Evolutionary conservation across 768 basidiomycete genomes (phyloP), one percentile per base, ranked within the genome.

Genomic region (Lactarius deliciosus): DNA sequence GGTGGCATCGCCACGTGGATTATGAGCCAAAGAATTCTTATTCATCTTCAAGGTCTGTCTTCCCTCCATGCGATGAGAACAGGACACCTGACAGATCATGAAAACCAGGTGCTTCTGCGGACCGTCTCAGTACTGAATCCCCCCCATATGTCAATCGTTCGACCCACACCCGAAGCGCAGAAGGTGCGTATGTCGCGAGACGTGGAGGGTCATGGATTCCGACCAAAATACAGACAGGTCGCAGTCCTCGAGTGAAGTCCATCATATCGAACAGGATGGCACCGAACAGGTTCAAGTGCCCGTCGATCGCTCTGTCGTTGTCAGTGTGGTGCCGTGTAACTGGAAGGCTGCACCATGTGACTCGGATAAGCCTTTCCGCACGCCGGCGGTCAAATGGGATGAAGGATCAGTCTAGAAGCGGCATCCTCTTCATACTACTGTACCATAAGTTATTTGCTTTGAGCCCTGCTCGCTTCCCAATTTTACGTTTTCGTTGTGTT

Each of bases 1-100:
- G 77, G 73, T 55, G 75, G 75, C 63, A 71, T 73, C 5, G 57
- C 74, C 28, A 74, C 76, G 15, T 77, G 75, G 76, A 77, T 75
- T 64, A 76, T 73, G 76, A 74, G 73, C 68, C 77, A 77, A 61
- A 71, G 73, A 16, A 72, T 77, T 64, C 73, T 77, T 58, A 76
- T 77, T 55, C 73, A 76, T 54, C 73, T 77, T 32, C 75, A 72
- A 40, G 72, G 76, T 76, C 68, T 65, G 73, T 59, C 13, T 50
- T n/a, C 13, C 13, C n/a, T 50, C 13, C 6, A 50, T 15, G 13
- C 1, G n/a, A 25, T 7, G 13, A 22, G 13, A 50, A 50, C 13
- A 13, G 22, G 1, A 50, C 47, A 3, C 13, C 50, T 50, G 22
- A 50, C 5, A 5, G 22, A 11, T 3, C 22, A 25, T 22, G 47